These are phyloP conservation scores for Paramecium tetraurelia DNA, from an alignment of 73 alveolate genomes.

Conservation along the genomic window DNA sequence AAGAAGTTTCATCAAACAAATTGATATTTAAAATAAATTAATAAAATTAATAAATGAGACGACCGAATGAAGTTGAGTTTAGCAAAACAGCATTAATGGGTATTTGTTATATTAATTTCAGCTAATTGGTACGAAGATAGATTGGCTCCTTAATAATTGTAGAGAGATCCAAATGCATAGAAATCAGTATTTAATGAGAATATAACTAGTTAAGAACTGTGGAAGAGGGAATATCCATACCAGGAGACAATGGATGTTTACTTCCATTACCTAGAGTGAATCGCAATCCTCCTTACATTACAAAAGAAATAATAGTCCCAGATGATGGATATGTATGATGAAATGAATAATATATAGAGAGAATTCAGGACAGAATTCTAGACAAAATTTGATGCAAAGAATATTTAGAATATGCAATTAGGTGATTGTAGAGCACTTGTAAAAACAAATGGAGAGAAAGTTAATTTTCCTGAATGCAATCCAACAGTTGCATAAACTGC, in stretches of 20 bases:
- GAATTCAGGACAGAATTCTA: constrained; percentile 36
- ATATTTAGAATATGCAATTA: constrained; percentile 22
- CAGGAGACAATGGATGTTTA: constrained; percentile 45
- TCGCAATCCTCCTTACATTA: constrained; percentile 41
- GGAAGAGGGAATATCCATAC: constrained; percentile 27
- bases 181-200: neutral
- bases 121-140: constrained; percentile 56
- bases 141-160: constrained; percentile 7
- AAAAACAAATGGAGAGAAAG: constrained; percentile 15
- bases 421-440: constrained; percentile 23
- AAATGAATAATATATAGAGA: neutral
- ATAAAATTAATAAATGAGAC: constrained; percentile 2
- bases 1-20: neutral
- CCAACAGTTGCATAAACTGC: constrained; percentile 53
- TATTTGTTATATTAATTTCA: neutral
- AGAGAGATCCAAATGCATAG: constrained; percentile 15
- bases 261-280: constrained; percentile 43
- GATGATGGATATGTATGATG: constrained; percentile 34
- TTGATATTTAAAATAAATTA: neutral
- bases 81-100: constrained; percentile 27
- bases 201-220: neutral
- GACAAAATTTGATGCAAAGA: constrained; percentile 29
- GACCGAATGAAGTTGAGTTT: constrained; percentile 44
- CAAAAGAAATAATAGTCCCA: constrained; percentile 40
- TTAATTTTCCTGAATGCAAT: constrained; percentile 25